Percentiles rank a stretch among this genome's conserved stretches.
Evolutionary conservation across 1,284 basidiomycete genomes (phyloP).

Genomic region (Hymenochaete sp.): DNA sequence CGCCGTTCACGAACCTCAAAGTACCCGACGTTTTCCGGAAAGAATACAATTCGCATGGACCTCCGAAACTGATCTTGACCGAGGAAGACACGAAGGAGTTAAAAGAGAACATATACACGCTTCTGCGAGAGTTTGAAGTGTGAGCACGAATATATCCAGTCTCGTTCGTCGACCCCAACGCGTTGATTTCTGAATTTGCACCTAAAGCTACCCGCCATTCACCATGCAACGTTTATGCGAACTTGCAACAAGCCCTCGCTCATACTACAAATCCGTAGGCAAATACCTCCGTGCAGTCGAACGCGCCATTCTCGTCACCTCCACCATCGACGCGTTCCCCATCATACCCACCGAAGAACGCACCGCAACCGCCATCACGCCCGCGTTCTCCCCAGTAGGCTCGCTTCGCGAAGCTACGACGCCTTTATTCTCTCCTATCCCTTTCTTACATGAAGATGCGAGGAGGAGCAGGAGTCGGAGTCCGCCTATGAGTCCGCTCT

Average conservation of each 20-base stretch:
- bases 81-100: conserved; percentile 54
- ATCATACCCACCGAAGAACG: conserved; percentile 29
- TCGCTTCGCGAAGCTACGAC: conserved; percentile 51
- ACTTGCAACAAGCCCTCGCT: conserved; percentile 63
- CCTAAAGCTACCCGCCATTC: conserved; percentile 66
- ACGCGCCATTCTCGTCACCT: conserved; percentile 80
- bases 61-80: conserved; percentile 53
- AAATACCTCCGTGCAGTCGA: conserved; percentile 90
- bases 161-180: neutral
- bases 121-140: conserved; percentile 74
- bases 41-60: conserved; percentile 42
- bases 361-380: conserved; percentile 16
- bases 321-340: conserved; percentile 65
- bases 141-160: conserved; percentile 29
- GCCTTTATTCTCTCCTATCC: conserved; percentile 76
- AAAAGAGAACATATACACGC: conserved; percentile 49
- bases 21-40: conserved; percentile 27
- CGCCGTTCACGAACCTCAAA: conserved; percentile 68
- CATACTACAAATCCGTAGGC: conserved; percentile 70
- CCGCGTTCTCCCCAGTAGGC: conserved; percentile 32
- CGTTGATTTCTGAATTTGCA: neutral
- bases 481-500: conserved; percentile 64
- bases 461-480: conserved; percentile 40
- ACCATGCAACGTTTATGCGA: conserved; percentile 90
- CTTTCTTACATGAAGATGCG: conserved; percentile 72